Base-by-base conservation (phyloP, 768 basidiomycete genomes). In the Phylloporus sp. region DNA sequence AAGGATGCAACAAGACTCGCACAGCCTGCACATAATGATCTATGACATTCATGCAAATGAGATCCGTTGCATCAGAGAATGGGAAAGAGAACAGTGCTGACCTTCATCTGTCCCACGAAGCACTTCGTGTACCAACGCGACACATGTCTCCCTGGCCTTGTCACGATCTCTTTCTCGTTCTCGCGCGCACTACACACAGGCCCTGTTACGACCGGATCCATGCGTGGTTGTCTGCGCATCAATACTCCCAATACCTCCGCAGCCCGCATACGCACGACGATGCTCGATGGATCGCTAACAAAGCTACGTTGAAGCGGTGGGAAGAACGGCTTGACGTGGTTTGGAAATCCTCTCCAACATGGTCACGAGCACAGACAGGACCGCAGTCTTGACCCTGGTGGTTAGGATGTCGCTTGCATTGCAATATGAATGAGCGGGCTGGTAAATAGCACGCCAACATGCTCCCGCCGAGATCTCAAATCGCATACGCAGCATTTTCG, bases 221-320 rank as follows among this genome's bases (percentile, higher is more conserved):
- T 91, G 47, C 93, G 78, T 5, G 91, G 85, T 66, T 94, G 91
- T 62, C 86, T 86, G 60, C 80, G 81, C 93, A 98, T 97, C 62
- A 99, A 74, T 4, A 84, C 79, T 12, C 95, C 95, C 1, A 98
- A 77, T 11, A 90, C 95, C 35, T 85, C 79, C 0, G 85, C 92
- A 0, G 93, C 94, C 47, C 83, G 83, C 53, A 76, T 84, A 45
- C 95, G 83, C 23, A 98, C 91, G 15, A 82, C 80, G 1, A 80
- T 72, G 55, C 89, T 91, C 2, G 86, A 77, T 8, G 86, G 69
- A 66, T 98, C 95, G 50, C 86, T 81, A 3, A 88, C 79, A 62
- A 98, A 97, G 0, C 93, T 97, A 29, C 95, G 82, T 62, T 97
- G 95, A 29, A 98, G 72, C 62, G 98, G 97, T 2, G 95, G 97